Evolutionary conservation across 768 basidiomycete genomes (phyloP), one percentile per base, ranked within the genome.

Genomic region (Lepiota subincarnata): DNA sequence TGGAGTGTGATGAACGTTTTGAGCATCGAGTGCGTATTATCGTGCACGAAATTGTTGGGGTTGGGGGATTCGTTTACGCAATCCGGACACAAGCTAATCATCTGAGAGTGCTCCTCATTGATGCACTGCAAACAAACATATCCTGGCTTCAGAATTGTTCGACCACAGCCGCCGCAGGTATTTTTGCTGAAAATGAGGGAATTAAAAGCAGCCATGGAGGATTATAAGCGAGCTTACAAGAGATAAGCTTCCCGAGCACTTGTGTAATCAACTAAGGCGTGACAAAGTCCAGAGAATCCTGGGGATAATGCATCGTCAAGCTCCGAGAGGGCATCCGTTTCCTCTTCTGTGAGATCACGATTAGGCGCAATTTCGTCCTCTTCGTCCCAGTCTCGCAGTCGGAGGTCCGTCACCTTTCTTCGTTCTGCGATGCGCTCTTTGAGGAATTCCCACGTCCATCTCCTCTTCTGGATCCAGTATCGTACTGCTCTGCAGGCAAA

Each of bases 221-320:
- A 35, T 7, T 31, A 35, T 8, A 7, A 50, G 22, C 16, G n/a
- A 28, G 59, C 70, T 47, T 57, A 70, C 70, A 68, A 67, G 56
- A 70, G 68, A 62, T 65, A 70, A n/a, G 68, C 67, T 10, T 69
- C 59, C 48, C 70, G 68, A 28, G 66, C 64, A 19, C 67, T 67
- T 53, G 69, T 63, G 42, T 68, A 69, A n/a, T 66, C 59, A 24
- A 65, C 65, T 8, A 70, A 49, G 0, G 69, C 66, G 38, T 67
- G 65, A 52, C 69, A 72, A 45, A 72, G 68, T 10, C 70, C 59
- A 28, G 70, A 68, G 44, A 70, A 64, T 13, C 66, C 65, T 18
- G 69, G 70, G 47, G 40, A 42, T 43, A 42, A 10, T 16, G 50
- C 4, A 3, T 34, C 31, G 18, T 51, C 40, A 13, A 51, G 41